Evolutionary conservation across 495 filamentous ascomycete species (phyloP).

Genomic region (Xylaria longipes): DNA sequence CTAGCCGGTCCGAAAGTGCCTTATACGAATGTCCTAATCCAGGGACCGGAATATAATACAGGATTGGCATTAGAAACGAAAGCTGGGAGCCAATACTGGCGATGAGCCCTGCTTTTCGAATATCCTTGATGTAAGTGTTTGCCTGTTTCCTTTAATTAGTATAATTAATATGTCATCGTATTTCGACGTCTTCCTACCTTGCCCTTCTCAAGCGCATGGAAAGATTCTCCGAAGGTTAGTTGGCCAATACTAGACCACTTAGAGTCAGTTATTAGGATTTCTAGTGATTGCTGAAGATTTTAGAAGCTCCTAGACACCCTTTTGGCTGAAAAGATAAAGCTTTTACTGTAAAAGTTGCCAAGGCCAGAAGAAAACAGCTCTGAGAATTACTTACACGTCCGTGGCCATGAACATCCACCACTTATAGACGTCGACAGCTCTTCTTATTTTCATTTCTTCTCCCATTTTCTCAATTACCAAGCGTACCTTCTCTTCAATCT

Average conservation of each 20-base stretch:
- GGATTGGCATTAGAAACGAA: background rate
- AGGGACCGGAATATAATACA: background rate
- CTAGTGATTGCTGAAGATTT: background rate
- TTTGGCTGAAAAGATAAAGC: background rate
- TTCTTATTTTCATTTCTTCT: constrained; percentile 35
- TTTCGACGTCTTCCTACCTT: constrained; percentile 39
- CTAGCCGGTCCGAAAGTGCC: background rate
- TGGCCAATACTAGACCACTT: constrained; percentile 46
- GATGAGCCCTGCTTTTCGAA: constrained; percentile 26
- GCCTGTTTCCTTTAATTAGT: background rate
- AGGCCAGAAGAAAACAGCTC: background rate
- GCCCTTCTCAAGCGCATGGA: constrained; percentile 59
- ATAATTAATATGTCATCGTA: background rate
- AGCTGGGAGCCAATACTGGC: background rate
- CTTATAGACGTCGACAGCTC: constrained; percentile 54
- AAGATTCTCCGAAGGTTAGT: constrained; percentile 64
- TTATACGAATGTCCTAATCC: background rate
- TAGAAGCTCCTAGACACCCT: background rate
- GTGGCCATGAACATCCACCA: constrained; percentile 66
- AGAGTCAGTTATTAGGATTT: background rate
- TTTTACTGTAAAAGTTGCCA: background rate
- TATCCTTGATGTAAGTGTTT: constrained; percentile 8
- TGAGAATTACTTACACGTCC: constrained; percentile 45
- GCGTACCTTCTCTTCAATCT: constrained; percentile 35
- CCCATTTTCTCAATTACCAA: constrained; percentile 34